Conservation (phyloP, 257 asterid genomes). For the Solanum virginianum region DNA sequence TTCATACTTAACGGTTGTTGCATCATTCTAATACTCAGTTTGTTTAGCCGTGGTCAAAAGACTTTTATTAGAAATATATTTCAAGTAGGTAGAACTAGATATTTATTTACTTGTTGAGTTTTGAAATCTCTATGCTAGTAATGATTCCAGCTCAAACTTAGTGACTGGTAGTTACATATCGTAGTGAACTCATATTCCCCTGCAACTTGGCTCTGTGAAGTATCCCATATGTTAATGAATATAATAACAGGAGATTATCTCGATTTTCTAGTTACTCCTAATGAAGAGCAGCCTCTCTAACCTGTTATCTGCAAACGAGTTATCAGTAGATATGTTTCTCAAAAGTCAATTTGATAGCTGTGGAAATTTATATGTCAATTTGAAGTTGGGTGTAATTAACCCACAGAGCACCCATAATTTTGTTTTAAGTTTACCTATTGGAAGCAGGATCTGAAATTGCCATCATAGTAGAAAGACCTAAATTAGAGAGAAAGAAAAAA, state of each 20-base stretch:
- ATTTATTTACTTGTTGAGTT: neutral
- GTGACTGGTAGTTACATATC: neutral
- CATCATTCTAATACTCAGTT: neutral
- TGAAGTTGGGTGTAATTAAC: neutral
- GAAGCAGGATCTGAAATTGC: neutral
- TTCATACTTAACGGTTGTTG: constrained; percentile 51
- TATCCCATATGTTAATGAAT: neutral
- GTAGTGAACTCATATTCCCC: neutral
- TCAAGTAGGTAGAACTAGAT: neutral
- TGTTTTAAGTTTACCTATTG: neutral
- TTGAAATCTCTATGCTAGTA: neutral
- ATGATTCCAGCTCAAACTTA: neutral
- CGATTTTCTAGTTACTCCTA: neutral
- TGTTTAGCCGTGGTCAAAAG: neutral
- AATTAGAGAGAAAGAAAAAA: neutral
- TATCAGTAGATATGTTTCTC: neutral
- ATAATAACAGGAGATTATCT: neutral
- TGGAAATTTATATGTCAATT: neutral
- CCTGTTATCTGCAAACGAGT: neutral
- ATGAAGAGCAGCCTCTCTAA: neutral
- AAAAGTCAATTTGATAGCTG: neutral
- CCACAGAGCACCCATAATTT: neutral
- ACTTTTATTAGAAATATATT: neutral
- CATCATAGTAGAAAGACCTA: neutral
- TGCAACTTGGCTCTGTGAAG: neutral